These are phyloP conservation scores for Auricularia sp. DNA, from an alignment of 768 basidiomycete species.

Conservation along the genomic window DNA sequence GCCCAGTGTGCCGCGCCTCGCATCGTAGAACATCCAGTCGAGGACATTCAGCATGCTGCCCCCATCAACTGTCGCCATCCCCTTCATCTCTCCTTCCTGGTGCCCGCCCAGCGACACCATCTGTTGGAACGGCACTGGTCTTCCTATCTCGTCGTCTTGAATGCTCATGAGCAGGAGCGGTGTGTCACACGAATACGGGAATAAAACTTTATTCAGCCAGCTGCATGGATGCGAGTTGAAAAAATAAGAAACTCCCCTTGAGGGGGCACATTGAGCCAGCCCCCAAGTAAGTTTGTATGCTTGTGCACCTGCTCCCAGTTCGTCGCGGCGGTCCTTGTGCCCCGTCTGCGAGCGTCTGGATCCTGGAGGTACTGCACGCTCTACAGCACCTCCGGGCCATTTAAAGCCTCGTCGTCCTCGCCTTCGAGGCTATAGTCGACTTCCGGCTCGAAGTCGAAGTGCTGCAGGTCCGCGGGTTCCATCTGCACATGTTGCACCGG, in stretches of 20 bases:
- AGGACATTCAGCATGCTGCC: not conserved
- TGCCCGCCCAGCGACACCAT: not conserved
- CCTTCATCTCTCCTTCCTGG: not conserved
- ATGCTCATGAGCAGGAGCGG: not conserved
- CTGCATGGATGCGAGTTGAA: not conserved
- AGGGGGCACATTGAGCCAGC: not conserved
- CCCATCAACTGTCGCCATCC: not conserved
- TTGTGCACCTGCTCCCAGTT: not conserved
- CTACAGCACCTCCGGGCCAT: not conserved
- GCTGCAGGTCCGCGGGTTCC: not conserved
- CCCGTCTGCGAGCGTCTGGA: not conserved
- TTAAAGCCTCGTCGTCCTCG: not conserved
- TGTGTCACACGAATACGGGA: not conserved
- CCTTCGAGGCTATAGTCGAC: not conserved
- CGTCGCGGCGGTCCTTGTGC: not conserved
- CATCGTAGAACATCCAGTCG: not conserved
- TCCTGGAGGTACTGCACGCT: not conserved
- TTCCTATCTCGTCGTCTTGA: not conserved
- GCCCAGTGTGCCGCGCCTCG: not conserved
- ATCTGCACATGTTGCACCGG: not conserved
- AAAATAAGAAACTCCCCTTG: not conserved
- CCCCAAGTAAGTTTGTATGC: not conserved
- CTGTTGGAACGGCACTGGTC: not conserved
- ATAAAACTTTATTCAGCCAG: not conserved
- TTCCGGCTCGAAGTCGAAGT: not conserved